Evolutionary conservation across 2,329 filamentous ascomycete species (phyloP).

Genomic region (Phialocephala subalpina): DNA sequence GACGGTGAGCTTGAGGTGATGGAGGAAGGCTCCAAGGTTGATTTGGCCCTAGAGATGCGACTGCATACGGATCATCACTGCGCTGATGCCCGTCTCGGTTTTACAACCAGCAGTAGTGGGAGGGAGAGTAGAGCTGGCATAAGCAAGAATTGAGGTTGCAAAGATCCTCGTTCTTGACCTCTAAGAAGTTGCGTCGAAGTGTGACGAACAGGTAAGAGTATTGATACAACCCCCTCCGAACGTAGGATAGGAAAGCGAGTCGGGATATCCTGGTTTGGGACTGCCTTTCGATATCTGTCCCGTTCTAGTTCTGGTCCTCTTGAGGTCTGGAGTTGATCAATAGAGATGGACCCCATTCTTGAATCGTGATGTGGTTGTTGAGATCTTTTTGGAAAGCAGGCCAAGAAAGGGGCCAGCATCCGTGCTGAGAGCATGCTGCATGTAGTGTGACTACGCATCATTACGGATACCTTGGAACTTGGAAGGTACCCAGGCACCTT

Average conservation of each 20-base stretch:
- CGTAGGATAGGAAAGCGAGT: too few relatives aligned
- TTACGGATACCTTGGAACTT: background rate
- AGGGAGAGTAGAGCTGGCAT: background rate
- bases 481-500: background rate
- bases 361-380: background rate
- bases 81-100: background rate
- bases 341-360: background rate
- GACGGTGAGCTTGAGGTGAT: background rate
- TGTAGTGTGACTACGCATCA: background rate
- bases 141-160: background rate
- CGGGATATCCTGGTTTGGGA: background rate
- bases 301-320: background rate
- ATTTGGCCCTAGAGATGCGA: background rate
- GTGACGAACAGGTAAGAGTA: background rate
- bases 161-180: background rate
- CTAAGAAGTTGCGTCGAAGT: background rate
- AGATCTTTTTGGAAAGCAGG: background rate
- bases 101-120: background rate
- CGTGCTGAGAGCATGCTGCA: background rate
- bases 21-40: background rate
- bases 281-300: background rate
- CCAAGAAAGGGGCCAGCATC: slow-evolving; percentile 1
- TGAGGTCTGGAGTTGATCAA: background rate
- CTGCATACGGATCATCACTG: background rate
- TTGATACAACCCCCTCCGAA: background rate